Base-by-base conservation (phyloP, 176 grass and related monocot genomes). In the Puccinellia tenuiflora region DNA sequence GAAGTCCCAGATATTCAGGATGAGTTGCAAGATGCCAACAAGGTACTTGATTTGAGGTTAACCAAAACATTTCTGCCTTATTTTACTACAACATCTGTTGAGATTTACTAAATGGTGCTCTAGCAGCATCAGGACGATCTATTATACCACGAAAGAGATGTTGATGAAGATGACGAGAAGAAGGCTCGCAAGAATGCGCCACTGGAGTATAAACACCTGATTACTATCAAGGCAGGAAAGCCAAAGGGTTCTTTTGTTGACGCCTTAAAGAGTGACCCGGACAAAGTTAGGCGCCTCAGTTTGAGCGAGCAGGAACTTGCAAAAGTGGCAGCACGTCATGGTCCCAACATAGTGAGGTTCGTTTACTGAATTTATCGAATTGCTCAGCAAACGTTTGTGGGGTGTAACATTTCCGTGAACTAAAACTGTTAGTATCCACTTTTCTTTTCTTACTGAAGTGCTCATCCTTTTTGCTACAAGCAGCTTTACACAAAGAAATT, bases 401-500 rank as follows among this genome's bases (percentile, higher is more conserved):
- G 9, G 15, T 1, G 13, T 3, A 67, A 60, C 13, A 35, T 80
- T 43, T 76, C 7, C 4, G 33, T 79, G 21, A 38, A 37, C 53
- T 2, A 24, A 20, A 80, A 26, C 35, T 52, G 50, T 53, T 68
- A 24, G 33, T 72, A 29, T 73, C 54, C 54, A 53, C 43, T 80
- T 79, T 40, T 87, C 9, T 65, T 35, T 37, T 78, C 54, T 54
- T 73, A 82, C 25, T 81, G 33, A 92, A 84, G 42, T 51, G 39
- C 16, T 83, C 38, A 83, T 79, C 80, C 15, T 89, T 48, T 87
- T 47, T 84, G 54, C 81, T 88, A 62, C 30, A 87, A 89, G 50
- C 90, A 97, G 94, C 73, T 97, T 97, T 77, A 97, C 94, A 64
- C 95, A 97, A 80, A 94, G 83, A 85, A 98, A 98, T 84, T 21